These are phyloP conservation scores for Phaffomyces thermotolerans DNA, from an alignment of 805 yeast species.

Conservation along the genomic window DNA sequence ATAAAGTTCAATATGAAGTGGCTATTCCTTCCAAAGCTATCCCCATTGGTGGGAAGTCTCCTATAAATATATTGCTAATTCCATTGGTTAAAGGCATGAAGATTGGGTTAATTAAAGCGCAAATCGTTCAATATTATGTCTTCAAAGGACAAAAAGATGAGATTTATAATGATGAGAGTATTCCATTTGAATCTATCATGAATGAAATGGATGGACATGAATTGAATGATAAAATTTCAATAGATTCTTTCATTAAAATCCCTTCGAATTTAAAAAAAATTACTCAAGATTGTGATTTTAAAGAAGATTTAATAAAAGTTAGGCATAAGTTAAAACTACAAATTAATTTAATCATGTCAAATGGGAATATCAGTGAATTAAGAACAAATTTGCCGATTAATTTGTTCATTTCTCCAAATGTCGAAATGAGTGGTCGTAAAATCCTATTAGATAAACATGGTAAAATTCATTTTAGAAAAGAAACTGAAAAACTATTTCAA, in stretches of 20 bases:
- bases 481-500: slow-evolving; percentile 27
- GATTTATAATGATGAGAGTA: slow-evolving; percentile 52
- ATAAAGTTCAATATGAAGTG: slow-evolving; percentile 79
- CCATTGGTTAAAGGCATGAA: slow-evolving; percentile 75
- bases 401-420: slow-evolving; percentile 67
- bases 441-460: slow-evolving; percentile 33
- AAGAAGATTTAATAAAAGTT: slow-evolving; percentile 56
- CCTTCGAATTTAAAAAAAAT: slow-evolving; percentile 66
- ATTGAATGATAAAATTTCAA: slow-evolving; percentile 51
- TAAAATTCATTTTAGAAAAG: slow-evolving; percentile 34
- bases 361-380: slow-evolving; percentile 78
- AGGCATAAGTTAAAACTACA: slow-evolving; percentile 76
- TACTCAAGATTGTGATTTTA: slow-evolving; percentile 78
- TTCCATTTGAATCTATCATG: slow-evolving; percentile 43
- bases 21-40: slow-evolving; percentile 81
- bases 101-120: slow-evolving; percentile 60
- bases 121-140: slow-evolving; percentile 58
- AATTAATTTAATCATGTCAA: slow-evolving; percentile 62
- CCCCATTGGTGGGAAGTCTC: slow-evolving; percentile 73
- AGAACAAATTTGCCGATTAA: slow-evolving; percentile 79
- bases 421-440: slow-evolving; percentile 42
- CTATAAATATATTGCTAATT: slow-evolving; percentile 60
- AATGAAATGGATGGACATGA: slow-evolving; percentile 37
- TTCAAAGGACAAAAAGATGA: slow-evolving; percentile 50
- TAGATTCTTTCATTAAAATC: slow-evolving; percentile 48